phyloP scores from a whole-genome alignment of 2,329 filamentous ascomycete genomes.

The Fusarium vanettenii region DNA sequence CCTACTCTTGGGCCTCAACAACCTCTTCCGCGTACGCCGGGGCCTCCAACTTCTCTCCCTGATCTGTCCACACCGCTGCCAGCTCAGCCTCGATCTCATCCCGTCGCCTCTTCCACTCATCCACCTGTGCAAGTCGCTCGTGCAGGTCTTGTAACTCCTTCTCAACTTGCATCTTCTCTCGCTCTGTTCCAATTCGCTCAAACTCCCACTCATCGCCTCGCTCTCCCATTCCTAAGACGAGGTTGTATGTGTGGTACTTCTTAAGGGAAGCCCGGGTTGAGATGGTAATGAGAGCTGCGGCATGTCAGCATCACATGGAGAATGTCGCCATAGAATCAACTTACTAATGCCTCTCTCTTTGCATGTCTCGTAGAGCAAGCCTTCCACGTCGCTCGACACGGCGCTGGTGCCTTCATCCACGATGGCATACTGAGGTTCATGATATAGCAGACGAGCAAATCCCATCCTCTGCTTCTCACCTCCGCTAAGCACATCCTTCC shows the following conservation, averaged over 20 bases:
- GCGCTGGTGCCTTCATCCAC: constrained; percentile 96
- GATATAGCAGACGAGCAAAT: constrained; percentile 90
- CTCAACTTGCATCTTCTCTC: constrained; percentile 93
- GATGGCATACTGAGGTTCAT: constrained; percentile 94
- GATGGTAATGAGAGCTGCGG: constrained; percentile 86
- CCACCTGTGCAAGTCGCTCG: constrained; percentile 82
- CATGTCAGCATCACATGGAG: constrained; percentile 33
- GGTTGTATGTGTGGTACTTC: constrained; percentile 93
- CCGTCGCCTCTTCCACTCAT: constrained; percentile 82
- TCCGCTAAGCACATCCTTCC: constrained; percentile 97
- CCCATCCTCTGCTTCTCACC: constrained; percentile 97
- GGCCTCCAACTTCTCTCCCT: constrained; percentile 60
- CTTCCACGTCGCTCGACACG: constrained; percentile 94
- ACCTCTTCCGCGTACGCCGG: constrained; percentile 54
- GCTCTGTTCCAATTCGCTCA: constrained; percentile 91
- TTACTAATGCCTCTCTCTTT: constrained; percentile 94
- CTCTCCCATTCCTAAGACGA: constrained; percentile 84
- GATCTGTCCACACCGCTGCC: constrained; percentile 69
- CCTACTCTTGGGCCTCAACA: constrained; percentile 25
- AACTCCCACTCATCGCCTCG: constrained; percentile 91
- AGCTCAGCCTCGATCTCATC: constrained; percentile 88
- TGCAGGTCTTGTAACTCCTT: constrained; percentile 88
- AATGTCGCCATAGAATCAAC: constrained; percentile 48
- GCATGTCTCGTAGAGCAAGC: constrained; percentile 89
- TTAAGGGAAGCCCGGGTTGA: constrained; percentile 94